Base-by-base conservation (phyloP, 192 early-diverging fungal genomes). In the Coemansia sp. region DNA sequence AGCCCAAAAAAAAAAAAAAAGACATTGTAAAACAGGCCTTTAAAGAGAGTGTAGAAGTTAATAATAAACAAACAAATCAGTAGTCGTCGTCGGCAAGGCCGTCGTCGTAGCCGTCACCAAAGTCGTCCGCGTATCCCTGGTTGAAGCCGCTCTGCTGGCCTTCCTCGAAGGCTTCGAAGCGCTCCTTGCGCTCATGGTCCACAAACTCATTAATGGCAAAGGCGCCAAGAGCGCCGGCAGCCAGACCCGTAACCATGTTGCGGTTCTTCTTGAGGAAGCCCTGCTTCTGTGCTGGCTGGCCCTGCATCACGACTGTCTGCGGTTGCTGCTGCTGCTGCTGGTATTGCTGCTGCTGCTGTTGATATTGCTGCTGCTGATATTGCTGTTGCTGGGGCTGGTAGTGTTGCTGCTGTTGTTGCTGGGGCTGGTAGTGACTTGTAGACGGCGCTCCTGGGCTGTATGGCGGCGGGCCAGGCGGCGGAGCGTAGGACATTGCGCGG, bases 101-200 rank as follows among this genome's bases (percentile, higher is more conserved):
- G 18, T 58, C 47, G n/a, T 61, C 62, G 30, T 29, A 51, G 15
- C 61, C 62, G 11, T 68, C 65, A 10, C 32, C 56, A 32, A 51
- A 54, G 4, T 58, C 63, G 19, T 60, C 58, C 4, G 25, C 40
- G 21, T 59, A 57, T 4, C 60, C 67, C 14, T 58, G 29, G 33
- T 25, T 33, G 9, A 40, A 65, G 27, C 62, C 69, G n/a, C 54
- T 58, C n/a, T 47, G 11, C 2, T 40, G 35, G 8, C 70, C 70
- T 0, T 31, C 70, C 3, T 61, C 36, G 18, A 43, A 67, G 10
- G 71, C 71, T 27, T 74, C 71, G 14, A 56, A 23, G 11, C 58
- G 33, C 45, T 69, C 58, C 21, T 70, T 53, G 0, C 61, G 50
- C 26, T 65, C 53, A 26, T 77, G 73, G 6, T 77, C 67, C 30